Base-by-base conservation (phyloP, 139 green algal species). In the Chlorella sp. region DNA sequence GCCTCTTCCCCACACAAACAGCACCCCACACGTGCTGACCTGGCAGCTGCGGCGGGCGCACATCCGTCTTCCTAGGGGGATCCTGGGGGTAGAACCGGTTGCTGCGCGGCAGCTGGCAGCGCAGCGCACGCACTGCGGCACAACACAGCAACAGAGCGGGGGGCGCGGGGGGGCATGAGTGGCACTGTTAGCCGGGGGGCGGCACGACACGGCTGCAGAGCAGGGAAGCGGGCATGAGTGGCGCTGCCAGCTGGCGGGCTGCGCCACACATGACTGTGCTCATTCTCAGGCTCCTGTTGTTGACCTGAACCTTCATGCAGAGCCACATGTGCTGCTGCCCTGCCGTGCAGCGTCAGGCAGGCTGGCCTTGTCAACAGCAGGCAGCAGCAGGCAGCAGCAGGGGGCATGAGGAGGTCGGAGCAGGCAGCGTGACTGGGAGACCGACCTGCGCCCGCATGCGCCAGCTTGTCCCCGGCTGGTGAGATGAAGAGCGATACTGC, bases 41-140 rank as follows among this genome's bases (percentile, higher is more conserved):
- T 68, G 85, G 85, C 66, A 92, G 90, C 48, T 86, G 57, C n/a
- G 82, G 90, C 15, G 93, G 94, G 7, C 64, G 73, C 37, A 88
- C 69, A 69, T 96, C 90, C 11, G 73, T 60, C 24, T 92, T 73
- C 36, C 39, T 87, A 24, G 95, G 90, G 24, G 96, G 96, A 3
- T 96, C 88, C 42, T 81, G 88, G 1, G 68, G 69, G 86, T 99
- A 99, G 88, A 94, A 98, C 18, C 83, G 69, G 86, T 99, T 99
- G 53, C 64, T 39, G 1, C 96, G 93, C 0, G 91, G 91, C 83
- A 99, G 91, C 90, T 99, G 97, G 90, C 95, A 97, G n/a, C 97
- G 94, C 37, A 98, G 93, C 30, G 95, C 96, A 0, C 93, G 91
- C 34, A 97, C 95, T 32, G 90, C 92, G 66, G 7, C 21, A 30